phyloP scores from a whole-genome alignment of 2,329 filamentous ascomycete genomes.

The Colletotrichum shisoi region DNA sequence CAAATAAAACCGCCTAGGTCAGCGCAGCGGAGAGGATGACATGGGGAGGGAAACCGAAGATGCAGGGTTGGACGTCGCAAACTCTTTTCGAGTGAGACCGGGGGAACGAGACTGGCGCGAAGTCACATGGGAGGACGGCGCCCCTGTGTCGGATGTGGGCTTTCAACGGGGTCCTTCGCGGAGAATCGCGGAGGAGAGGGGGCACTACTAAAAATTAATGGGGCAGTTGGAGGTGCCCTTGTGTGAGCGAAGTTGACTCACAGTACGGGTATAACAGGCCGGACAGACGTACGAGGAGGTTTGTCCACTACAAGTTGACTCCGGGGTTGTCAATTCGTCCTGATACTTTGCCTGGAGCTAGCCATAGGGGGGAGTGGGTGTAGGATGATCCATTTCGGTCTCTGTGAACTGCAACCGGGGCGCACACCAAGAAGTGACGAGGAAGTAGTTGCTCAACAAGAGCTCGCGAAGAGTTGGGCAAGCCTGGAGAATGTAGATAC shows the following conservation, averaged over 20 bases:
- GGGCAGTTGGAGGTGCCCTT: neutral
- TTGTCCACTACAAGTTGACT: neutral
- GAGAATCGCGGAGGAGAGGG: neutral
- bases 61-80: slow-evolving; percentile 18
- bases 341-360: no score
- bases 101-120: slow-evolving; percentile 44
- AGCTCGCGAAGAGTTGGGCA: neutral
- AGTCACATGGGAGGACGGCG: slow-evolving; percentile 43
- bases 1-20: neutral
- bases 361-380: no score
- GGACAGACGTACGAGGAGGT: no score
- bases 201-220: neutral
- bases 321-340: no score
- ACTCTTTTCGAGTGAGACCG: neutral
- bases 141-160: neutral
- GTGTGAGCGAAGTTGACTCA: neutral
- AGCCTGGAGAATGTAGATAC: neutral
- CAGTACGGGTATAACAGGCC: neutral
- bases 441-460: neutral
- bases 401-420: neutral
- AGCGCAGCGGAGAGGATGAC: neutral
- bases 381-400: neutral
- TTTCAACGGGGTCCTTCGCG: neutral
- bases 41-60: neutral
- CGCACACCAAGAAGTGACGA: neutral